A percentile compares a stretch with the other conserved stretches of the same genome.
phyloP scores from a whole-genome alignment of 495 filamentous ascomycete genomes.

The Lineolata rhizophorae region DNA sequence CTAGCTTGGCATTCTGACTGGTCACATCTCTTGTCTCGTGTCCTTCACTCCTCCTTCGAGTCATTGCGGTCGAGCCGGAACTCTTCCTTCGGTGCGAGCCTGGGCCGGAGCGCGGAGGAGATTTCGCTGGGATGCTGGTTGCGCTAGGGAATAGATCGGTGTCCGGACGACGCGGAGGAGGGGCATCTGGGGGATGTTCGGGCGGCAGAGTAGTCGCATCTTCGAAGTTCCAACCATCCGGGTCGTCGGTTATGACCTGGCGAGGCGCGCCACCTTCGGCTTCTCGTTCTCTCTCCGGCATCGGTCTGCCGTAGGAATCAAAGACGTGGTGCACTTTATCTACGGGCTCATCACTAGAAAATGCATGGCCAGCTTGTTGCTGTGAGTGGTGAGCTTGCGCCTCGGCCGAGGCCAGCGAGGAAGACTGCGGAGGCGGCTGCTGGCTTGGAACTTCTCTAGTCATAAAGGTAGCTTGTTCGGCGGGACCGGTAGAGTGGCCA shows the following conservation, averaged over 20 bases:
- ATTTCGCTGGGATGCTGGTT: slow-evolving; percentile 52
- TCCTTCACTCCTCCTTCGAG: slow-evolving; percentile 38
- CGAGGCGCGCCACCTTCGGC: slow-evolving; percentile 11
- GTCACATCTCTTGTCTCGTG: slow-evolving; percentile 23
- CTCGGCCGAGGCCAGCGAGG: too few species aligned
- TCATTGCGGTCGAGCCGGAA: slow-evolving; percentile 28
- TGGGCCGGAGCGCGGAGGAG: slow-evolving; percentile 43
- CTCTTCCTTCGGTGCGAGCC: slow-evolving; percentile 62
- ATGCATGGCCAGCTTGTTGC: slow-evolving; percentile 17
- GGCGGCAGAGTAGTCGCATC: slow-evolving; percentile 29
- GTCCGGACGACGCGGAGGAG: slow-evolving; percentile 45
- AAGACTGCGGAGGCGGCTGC: slow-evolving; percentile 8
- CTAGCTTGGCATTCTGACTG: slow-evolving; percentile 21
- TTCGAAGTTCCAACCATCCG: slow-evolving; percentile 84
- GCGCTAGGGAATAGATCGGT: slow-evolving; percentile 70
- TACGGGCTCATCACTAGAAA: slow-evolving; percentile 29
- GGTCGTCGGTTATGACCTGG: slow-evolving; percentile 22
- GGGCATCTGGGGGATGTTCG: slow-evolving; percentile 24
- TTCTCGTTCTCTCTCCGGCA: slow-evolving; percentile 22
- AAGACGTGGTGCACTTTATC: slow-evolving; percentile 33
- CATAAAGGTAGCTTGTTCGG: too few species aligned
- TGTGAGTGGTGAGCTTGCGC: too few species aligned
- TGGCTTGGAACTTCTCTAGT: slow-evolving; percentile 8
- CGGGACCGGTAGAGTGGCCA: too few species aligned
- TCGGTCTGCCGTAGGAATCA: slow-evolving; percentile 30